Evolutionary conservation across 768 basidiomycete species (phyloP), one percentile per base, ranked within the genome.

Genomic region (Xerocomellus amylosporus): DNA sequence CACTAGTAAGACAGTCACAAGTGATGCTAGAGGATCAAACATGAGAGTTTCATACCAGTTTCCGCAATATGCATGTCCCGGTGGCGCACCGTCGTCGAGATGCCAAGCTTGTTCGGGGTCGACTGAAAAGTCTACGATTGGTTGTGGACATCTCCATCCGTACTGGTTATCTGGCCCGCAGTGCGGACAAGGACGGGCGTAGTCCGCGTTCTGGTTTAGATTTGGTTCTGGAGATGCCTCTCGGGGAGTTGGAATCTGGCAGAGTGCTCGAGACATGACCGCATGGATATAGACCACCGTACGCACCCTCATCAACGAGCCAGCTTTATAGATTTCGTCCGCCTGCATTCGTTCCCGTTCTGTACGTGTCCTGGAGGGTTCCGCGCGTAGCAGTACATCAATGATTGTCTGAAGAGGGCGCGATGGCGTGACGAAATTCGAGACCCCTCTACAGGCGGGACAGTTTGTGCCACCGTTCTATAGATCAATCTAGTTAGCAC

Each of bases 381-480:
- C 85, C 38, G 76, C 73, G n/a, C 86, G 86, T 31, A 91, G 73
- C 26, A 93, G 71, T 8, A 85, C 71, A 63, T 93, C 89, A 52
- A 92, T 70, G 58, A 92, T 79, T 37, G 80, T 74, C 67, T 93
- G 87, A 14, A 93, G 70, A 3, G 82, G 79, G 28, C 91, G 84
- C 54, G 87, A 92, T 19, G 87, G 87, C 3, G 80, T 78, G 36
- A 88, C 89, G 22, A 79, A 75, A 24, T 79, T 85, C 14, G 89
- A 85, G n/a, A 76, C 59, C 24, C 83, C 79, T 51, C 91, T 85
- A 63, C 91, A 93, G 7, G 87, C 84, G 14, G 91, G 91, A 66
- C 91, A 93, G 61, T 83, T 88, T 19, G 87, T 86, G 49, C 90
- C 91, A 34, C 89, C 88, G 61, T 93, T 93, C 90, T 93, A 60